Percentiles rank a stretch among this genome's conserved stretches.
These are phyloP conservation scores for Candida gigantensis DNA, from an alignment of 1,139 yeast species.

Conservation along the genomic window DNA sequence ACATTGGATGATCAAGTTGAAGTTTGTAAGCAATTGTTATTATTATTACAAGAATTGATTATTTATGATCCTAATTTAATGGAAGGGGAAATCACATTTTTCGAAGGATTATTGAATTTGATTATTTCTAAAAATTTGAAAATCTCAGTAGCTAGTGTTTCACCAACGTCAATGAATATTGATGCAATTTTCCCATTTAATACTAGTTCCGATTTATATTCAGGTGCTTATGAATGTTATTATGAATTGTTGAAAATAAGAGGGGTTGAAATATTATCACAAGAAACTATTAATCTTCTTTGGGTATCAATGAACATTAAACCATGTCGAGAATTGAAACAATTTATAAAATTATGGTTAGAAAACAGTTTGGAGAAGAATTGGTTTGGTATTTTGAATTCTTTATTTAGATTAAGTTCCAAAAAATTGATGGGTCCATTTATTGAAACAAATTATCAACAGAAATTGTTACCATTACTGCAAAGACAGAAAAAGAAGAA, in stretches of 20 bases:
- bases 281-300: conserved; percentile 37
- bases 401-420: conserved; percentile 39
- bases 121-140: conserved; percentile 41
- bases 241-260: conserved; percentile 41
- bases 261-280: conserved; percentile 35
- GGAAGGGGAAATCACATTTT: conserved; percentile 32
- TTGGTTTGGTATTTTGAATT: conserved; percentile 44
- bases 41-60: conserved; percentile 40
- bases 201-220: conserved; percentile 36
- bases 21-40: conserved; percentile 28
- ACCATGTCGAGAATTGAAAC: conserved; percentile 40
- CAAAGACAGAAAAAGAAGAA: conserved; percentile 45
- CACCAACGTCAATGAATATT: conserved; percentile 37
- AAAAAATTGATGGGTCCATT: conserved; percentile 42
- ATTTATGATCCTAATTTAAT: conserved; percentile 43
- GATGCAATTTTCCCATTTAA: conserved; percentile 44
- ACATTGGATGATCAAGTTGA: conserved; percentile 30
- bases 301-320: conserved; percentile 48
- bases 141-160: conserved; percentile 32
- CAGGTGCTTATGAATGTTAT: conserved; percentile 41
- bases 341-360: conserved; percentile 41
- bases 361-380: conserved; percentile 37
- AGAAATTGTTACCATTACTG: conserved; percentile 44
- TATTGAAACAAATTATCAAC: conserved; percentile 41
- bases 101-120: conserved; percentile 31